Evolutionary conservation across 139 green algal genomes (phyloP).

Genomic region (Asterochloris erici): DNA sequence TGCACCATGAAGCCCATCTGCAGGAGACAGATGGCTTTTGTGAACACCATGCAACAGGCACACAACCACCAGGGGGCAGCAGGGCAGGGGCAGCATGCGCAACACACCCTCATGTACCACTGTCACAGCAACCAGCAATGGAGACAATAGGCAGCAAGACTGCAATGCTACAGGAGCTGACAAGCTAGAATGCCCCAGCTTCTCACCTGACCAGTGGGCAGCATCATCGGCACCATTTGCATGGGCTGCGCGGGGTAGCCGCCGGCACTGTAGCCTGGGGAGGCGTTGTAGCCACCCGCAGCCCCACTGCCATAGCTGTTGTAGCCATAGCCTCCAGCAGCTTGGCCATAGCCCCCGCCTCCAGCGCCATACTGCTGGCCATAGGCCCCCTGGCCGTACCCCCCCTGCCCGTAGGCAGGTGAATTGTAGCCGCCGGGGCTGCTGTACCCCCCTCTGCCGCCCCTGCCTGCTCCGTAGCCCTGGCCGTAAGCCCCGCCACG

Average conservation of each 20-base stretch:
- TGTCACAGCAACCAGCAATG: neutral
- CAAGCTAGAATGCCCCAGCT: neutral
- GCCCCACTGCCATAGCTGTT: conserved; percentile 20
- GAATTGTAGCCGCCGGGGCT: neutral
- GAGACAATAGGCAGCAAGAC: neutral
- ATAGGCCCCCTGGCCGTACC: conserved; percentile 18
- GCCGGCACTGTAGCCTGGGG: conserved; percentile 5
- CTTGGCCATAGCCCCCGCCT: conserved; percentile 12
- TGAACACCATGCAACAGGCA: too few species aligned
- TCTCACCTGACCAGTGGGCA: conserved; percentile 32
- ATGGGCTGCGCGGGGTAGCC: conserved; percentile 10
- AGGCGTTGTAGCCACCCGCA: conserved; percentile 8
- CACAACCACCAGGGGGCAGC: too few species aligned
- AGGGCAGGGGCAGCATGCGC: too few species aligned
- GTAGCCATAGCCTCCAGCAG: conserved; percentile 9
- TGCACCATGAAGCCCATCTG: too few species aligned
- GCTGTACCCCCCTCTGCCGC: neutral
- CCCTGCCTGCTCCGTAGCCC: conserved; percentile 4
- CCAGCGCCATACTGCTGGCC: conserved; percentile 21
- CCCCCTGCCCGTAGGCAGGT: conserved; percentile 10
- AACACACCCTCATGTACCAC: neutral
- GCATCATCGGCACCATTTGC: conserved; percentile 48
- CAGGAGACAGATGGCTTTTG: too few species aligned
- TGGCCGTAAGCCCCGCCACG: neutral
- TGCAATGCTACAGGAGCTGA: conserved; percentile 4